Evolutionary conservation across 2,329 filamentous ascomycete species (phyloP), one percentile per base, ranked within the genome.

Genomic region (Chrysoporthe deuterocubensis): DNA sequence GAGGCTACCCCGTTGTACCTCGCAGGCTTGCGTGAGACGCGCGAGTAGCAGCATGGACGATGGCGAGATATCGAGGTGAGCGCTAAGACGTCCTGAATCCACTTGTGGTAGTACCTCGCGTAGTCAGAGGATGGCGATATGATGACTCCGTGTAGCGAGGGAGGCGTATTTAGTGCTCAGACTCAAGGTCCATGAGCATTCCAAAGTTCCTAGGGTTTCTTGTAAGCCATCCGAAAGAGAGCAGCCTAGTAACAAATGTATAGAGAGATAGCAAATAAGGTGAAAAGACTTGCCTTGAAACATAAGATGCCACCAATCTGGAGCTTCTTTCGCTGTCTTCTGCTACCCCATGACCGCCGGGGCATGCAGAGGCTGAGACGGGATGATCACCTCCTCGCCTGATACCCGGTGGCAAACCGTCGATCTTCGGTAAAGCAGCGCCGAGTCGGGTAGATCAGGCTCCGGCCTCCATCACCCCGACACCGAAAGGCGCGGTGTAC

Each of bases 11-110:
- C 70, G 62, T 77, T 77, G 69, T 69, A 44, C 26, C 26, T 26
- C 26, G 26, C 26, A 26, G 26, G 26, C 26, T 26, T 26, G 26
- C 2, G 73, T 75, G 50, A 77, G 73, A 60, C 76, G 75, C 0
- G 72, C 52, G 9, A 76, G 70, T 11, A 75, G 70, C 6, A 67
- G 50, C 3, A 57, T 70, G 0, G 70, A 72, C 1, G 74, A 70
- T 18, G 72, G 50, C 76, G 72, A 0, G 75, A 78, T 6, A 76
- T 63, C 34, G 56, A 67, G 1, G 74, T 72, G 2, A 76, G 57
- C 60, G 73, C 70, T 1, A 72, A 58, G 11, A 76, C 70, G 34
- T 58, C 73, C 2, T 57, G 69, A 8, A 77, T 69, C 7, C 75
- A 75, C 37, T 9, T 67, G 64, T 9, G 71, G 74, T 54, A 75